Percentiles rank a stretch among this genome's conserved stretches.
phyloP scores from a whole-genome alignment of 2,329 filamentous ascomycete species.

The Alternaria burnsii region DNA sequence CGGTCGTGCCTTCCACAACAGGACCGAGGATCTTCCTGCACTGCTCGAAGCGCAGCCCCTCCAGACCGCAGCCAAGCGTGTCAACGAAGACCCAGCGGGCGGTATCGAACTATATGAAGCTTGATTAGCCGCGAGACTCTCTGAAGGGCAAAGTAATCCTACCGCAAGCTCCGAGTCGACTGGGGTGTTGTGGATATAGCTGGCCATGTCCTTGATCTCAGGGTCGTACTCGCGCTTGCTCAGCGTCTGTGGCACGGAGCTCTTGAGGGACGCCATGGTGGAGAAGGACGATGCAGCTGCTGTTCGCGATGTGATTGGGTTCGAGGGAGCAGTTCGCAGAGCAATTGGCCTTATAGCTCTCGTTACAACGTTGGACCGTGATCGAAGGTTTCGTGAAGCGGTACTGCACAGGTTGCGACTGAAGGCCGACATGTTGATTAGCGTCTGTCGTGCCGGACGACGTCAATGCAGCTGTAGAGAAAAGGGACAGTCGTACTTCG shows the following conservation, averaged over 20 bases:
- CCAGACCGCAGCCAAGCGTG: conserved; percentile 94
- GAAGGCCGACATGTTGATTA: conserved; percentile 54
- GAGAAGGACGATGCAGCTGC: conserved; percentile 45
- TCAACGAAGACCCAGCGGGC: conserved; percentile 97
- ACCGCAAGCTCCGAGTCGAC: conserved; percentile 93
- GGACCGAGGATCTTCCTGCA: conserved; percentile 95
- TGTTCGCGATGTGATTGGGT: conserved; percentile 33
- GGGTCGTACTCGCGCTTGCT: conserved; percentile 74
- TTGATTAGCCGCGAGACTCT: conserved; percentile 24
- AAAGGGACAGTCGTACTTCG: conserved; percentile 47
- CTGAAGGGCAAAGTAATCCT: conserved; percentile 53
- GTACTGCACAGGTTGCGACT: conserved; percentile 53
- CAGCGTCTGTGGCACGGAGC: conserved; percentile 41
- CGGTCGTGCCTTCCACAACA: conserved; percentile 85
- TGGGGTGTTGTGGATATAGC: conserved; percentile 91
- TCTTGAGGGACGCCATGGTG: conserved; percentile 50
- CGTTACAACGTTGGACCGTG: conserved; percentile 43
- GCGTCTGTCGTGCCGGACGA: conserved; percentile 45
- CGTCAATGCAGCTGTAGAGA: conserved; percentile 42
- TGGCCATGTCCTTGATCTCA: conserved; percentile 94
- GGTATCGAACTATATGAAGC: conserved; percentile 77
- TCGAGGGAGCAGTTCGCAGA: conserved; percentile 35
- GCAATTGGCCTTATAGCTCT: conserved; percentile 51
- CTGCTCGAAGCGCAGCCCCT: conserved; percentile 94
- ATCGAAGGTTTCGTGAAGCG: conserved; percentile 49